These are phyloP conservation scores for Trichoderma gracile DNA, from an alignment of 2,329 filamentous ascomycete species.

Conservation along the genomic window DNA sequence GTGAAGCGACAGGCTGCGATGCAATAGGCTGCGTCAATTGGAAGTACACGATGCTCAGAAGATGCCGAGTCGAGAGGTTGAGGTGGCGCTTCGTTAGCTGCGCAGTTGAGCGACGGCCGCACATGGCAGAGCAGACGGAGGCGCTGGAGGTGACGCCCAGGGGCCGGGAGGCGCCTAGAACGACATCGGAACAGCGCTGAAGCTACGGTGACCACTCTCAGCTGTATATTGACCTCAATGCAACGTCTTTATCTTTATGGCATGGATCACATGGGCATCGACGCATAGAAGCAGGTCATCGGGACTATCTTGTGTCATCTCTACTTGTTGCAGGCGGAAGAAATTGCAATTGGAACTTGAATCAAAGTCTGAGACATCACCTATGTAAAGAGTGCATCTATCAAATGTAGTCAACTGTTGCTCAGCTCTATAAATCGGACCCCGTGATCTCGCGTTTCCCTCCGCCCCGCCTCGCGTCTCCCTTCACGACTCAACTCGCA, in stretches of 20 bases:
- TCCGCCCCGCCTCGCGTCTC: slow-evolving; percentile 17
- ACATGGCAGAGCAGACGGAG: slow-evolving; percentile 8
- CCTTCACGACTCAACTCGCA: background rate
- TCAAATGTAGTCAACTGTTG: background rate
- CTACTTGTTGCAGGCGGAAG: too few species aligned
- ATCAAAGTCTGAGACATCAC: too few species aligned
- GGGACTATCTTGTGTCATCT: too few species aligned
- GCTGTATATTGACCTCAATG: too few species aligned
- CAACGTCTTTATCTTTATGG: too few species aligned
- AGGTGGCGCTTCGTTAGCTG: slow-evolving; percentile 6
- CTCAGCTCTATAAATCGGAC: background rate
- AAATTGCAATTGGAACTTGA: too few species aligned
- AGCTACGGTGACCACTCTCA: background rate
- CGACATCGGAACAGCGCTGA: background rate
- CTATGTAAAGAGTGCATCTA: too few species aligned
- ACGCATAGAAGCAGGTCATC: too few species aligned
- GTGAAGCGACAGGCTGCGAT: slow-evolving; percentile 4
- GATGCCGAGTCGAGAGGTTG: slow-evolving; percentile 9
- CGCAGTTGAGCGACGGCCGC: background rate
- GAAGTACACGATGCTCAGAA: background rate
- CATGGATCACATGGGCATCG: too few species aligned
- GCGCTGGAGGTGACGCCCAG: slow-evolving; percentile 2
- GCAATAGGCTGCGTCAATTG: background rate
- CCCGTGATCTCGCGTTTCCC: slow-evolving; percentile 25
- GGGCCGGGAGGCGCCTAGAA: background rate